A percentile compares a stretch with the other conserved stretches of the same genome.
Conservation (phyloP, 2,329 filamentous ascomycete genomes). For the Alternaria viburni region DNA sequence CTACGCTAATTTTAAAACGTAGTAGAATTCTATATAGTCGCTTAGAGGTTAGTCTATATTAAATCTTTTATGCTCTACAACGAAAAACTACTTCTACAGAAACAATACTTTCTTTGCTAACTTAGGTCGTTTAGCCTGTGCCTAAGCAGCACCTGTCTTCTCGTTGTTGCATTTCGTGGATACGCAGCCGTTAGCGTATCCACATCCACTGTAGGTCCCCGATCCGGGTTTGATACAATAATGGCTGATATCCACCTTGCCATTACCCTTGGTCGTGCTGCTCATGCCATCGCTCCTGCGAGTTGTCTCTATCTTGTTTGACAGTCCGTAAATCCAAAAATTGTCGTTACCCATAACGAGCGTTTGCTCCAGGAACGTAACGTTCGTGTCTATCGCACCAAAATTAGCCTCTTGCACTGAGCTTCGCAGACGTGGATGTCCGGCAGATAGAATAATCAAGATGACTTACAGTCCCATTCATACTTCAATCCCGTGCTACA, state of each 20-base stretch:
- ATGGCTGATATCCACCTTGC: background rate
- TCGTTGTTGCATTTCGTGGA: background rate
- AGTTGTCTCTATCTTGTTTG: background rate
- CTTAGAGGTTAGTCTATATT: background rate
- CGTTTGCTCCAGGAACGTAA: background rate
- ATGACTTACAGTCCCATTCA: conserved; percentile 17
- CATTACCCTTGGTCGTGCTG: background rate
- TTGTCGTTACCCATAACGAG: background rate
- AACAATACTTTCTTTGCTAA: background rate
- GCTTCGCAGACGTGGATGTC: background rate
- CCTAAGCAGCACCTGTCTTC: background rate
- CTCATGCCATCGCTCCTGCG: background rate
- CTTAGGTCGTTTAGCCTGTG: background rate
- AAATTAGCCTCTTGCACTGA: background rate
- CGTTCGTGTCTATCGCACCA: background rate
- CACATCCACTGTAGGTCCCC: background rate
- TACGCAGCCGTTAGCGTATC: background rate
- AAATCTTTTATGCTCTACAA: background rate
- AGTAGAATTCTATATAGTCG: no score
- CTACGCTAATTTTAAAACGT: no score
- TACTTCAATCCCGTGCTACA: conserved; percentile 12
- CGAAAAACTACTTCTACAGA: background rate
- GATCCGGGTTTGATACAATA: background rate
- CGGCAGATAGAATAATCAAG: background rate
- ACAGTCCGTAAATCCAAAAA: background rate